Evolutionary conservation across 345 rosid genomes (phyloP).

Genomic region (Moricandia arvensis): DNA sequence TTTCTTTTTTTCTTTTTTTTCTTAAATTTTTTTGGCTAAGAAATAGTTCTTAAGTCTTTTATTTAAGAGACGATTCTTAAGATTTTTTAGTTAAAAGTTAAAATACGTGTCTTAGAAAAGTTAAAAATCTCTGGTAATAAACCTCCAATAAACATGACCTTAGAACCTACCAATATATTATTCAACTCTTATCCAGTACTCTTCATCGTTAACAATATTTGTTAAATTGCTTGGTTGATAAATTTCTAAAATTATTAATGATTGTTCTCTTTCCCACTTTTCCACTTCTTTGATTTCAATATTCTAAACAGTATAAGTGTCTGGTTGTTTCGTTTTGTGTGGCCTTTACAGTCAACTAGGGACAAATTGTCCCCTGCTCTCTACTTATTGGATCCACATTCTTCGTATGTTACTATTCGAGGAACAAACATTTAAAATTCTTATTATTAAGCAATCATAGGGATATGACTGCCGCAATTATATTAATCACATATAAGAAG

Average conservation of each 20-base stretch:
- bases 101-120: no score
- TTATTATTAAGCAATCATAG: neutral
- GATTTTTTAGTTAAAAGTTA: no score
- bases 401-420: constrained; percentile 12
- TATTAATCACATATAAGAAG: neutral
- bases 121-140: no score
- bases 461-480: neutral
- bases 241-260: neutral
- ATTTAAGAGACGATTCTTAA: no score
- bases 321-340: constrained; percentile 20
- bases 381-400: constrained; percentile 28
- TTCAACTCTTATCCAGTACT: neutral
- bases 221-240: constrained; percentile 6
- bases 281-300: constrained; percentile 4
- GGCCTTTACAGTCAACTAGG: constrained; percentile 30
- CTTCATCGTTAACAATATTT: neutral
- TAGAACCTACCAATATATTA: neutral
- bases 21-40: no score
- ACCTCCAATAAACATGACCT: no score
- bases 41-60: no score
- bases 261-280: neutral
- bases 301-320: constrained; percentile 12
- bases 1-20: no score
- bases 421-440: neutral
- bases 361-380: constrained; percentile 28